Base-by-base conservation (phyloP, 1,284 basidiomycete species). In the Puccinia novopanici region DNA sequence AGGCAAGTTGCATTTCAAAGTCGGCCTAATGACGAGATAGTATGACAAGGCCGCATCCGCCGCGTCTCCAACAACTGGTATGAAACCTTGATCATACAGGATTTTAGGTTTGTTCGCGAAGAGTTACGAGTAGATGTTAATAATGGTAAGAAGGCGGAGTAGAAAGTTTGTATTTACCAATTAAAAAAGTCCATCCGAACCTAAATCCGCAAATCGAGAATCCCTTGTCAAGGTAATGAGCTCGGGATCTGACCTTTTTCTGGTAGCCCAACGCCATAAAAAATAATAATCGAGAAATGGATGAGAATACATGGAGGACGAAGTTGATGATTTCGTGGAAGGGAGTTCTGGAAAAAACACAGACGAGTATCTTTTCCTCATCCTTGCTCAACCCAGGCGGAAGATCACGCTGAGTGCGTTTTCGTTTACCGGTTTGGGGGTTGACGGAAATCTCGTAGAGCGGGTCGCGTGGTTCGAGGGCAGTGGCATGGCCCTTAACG, bases 331-430 rank as follows among this genome's bases (percentile, higher is more conserved):
- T 15, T 34, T 34, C 17, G 2, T 19, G n/a, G 22, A 24, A n/a
- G 12, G 19, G 4, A 65, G 63, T 34, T 34, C 34, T 34, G 4
- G 19, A 24, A n/a, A 40, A 24, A 67, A 57, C 12, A 71, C 76
- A 19, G 5, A 79, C 76, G n/a, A 80, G 34, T 1, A 74, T 54
- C 75, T 84, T 83, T 61, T 83, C 84, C 54, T 86, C 83, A 30
- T 84, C 75, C 57, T 83, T 84, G 4, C 84, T 83, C 2, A 86
- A 81, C 10, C 85, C 85, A n/a, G 84, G 84, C 0, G 85, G 85
- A 13, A 84, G 79, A 1, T 82, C 73, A 27, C 85, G 84, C 81
- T 84, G 85, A 37, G 83, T 83, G 27, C 84, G 83, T 80, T 85
- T 86, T 55, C 84, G 77, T 80, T 85, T 84, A 71, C 84, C 84